A percentile compares a stretch with the other conserved stretches of the same genome.
Conservation (phyloP, 441 rosid species). For the Adansonia grandidieri region DNA sequence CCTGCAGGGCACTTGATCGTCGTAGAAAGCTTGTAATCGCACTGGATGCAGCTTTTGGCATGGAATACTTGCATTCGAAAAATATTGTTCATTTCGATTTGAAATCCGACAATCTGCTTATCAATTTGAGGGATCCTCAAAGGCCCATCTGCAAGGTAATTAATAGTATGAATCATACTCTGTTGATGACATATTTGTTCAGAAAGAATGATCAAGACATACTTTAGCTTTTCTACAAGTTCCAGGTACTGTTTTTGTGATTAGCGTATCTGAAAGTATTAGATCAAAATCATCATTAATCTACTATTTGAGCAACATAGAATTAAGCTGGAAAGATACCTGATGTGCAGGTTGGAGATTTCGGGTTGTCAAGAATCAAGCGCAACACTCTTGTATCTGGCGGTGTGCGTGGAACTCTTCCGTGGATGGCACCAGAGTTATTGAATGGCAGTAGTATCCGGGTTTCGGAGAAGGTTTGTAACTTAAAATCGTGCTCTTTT, state of each 20-base stretch:
- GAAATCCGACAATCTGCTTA: constrained; percentile 90
- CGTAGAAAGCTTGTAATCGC: constrained; percentile 78
- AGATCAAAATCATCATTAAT: neutral
- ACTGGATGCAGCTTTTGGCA: constrained; percentile 93
- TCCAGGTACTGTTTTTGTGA: neutral
- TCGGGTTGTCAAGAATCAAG: constrained; percentile 87
- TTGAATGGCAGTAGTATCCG: constrained; percentile 76
- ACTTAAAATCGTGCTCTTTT: constrained; percentile 3
- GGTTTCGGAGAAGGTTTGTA: constrained; percentile 79
- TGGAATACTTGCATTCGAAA: constrained; percentile 89
- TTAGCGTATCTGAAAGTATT: neutral
- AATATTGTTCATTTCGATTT: constrained; percentile 90
- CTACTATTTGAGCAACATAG: neutral
- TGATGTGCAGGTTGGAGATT: constrained; percentile 77
- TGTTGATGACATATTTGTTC: neutral
- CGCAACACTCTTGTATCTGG: constrained; percentile 87
- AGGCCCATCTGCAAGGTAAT: constrained; percentile 91
- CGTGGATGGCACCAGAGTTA: constrained; percentile 97
- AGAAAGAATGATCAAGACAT: neutral
- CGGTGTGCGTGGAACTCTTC: constrained; percentile 94
- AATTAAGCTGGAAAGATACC: constrained; percentile 2
- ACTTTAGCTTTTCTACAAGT: neutral
- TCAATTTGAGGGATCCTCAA: constrained; percentile 83
- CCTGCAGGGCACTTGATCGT: constrained; percentile 70
- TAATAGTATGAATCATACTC: neutral